A percentile compares a stretch with the other conserved stretches of the same genome.
Conservation (phyloP, 2,329 filamentous ascomycete species). For the Parastagonospora avenae region DNA sequence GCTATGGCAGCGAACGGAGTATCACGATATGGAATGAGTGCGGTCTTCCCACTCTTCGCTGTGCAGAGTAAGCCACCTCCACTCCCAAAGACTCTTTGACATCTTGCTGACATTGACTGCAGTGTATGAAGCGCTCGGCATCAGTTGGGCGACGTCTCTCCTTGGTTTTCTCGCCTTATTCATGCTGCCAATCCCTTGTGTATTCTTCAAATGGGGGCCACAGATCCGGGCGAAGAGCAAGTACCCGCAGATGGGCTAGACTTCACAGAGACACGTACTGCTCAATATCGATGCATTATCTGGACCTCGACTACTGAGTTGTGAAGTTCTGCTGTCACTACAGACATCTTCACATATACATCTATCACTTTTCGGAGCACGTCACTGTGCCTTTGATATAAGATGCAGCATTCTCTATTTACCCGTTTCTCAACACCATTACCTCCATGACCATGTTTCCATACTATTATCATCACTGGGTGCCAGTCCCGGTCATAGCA, state of each 20-base stretch:
- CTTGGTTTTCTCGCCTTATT: conserved; percentile 47
- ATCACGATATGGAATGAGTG: conserved; percentile 44
- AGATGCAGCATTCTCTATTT: too few species aligned
- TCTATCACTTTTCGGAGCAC: too few species aligned
- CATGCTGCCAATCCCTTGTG: conserved; percentile 37
- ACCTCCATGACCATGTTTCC: too few species aligned
- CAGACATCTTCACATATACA: too few species aligned
- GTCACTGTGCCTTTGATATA: too few species aligned
- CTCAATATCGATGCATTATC: background rate
- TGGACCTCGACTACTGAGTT: background rate
- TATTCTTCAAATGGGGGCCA: conserved; percentile 35
- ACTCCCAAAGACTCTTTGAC: background rate
- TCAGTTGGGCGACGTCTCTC: conserved; percentile 48
- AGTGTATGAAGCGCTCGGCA: conserved; percentile 43
- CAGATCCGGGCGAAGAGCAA: conserved; percentile 28
- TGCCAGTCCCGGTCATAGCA: too few species aligned
- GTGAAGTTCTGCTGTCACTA: too few species aligned
- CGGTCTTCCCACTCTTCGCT: conserved; percentile 45
- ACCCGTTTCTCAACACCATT: too few species aligned
- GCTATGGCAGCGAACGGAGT: conserved; percentile 48
- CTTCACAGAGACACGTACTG: too few species aligned
- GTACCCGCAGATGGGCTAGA: conserved; percentile 15
- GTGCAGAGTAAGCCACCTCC: conserved; percentile 35
- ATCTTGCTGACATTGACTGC: background rate
- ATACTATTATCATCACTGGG: too few species aligned